Conservation (phyloP, 192 early-diverging fungal species). For the Entomortierella lignicola region DNA sequence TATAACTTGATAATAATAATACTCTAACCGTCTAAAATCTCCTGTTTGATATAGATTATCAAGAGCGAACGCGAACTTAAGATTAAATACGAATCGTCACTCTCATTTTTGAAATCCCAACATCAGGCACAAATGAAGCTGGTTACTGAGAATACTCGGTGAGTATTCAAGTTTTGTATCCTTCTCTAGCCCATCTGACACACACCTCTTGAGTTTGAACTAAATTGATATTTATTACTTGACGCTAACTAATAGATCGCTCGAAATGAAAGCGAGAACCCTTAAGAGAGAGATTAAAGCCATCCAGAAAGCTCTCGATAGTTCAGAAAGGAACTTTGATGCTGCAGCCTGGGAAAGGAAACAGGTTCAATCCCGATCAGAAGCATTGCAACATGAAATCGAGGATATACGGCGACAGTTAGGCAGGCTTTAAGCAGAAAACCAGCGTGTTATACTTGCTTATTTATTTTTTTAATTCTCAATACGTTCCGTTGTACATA, state of each 20-base stretch:
- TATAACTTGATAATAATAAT: neutral
- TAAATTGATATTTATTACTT: neutral
- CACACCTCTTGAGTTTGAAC: no score
- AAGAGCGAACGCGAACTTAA: constrained; percentile 5
- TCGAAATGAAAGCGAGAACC: constrained; percentile 4
- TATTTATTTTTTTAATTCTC: neutral
- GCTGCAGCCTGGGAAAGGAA: constrained; percentile 1
- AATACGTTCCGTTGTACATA: neutral
- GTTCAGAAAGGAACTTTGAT: constrained; percentile 18
- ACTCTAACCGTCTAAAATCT: no score
- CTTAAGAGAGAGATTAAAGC: constrained; percentile 9
- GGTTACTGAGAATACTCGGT: constrained; percentile 12
- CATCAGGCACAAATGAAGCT: neutral
- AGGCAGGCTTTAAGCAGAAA: neutral
- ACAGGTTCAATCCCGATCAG: constrained; percentile 1
- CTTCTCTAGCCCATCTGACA: no score
- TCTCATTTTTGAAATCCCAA: neutral
- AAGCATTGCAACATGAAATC: constrained; percentile 5
- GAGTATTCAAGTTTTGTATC: neutral
- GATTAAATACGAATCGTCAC: constrained; percentile 8
- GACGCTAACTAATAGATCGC: neutral
- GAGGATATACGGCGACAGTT: constrained; percentile 11
- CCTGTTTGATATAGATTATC: constrained; percentile 2
- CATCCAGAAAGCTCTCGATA: constrained; percentile 7
- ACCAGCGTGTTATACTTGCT: neutral